These are phyloP conservation scores for Blastobotrys americana DNA, from an alignment of 805 yeast species.

Conservation along the genomic window DNA sequence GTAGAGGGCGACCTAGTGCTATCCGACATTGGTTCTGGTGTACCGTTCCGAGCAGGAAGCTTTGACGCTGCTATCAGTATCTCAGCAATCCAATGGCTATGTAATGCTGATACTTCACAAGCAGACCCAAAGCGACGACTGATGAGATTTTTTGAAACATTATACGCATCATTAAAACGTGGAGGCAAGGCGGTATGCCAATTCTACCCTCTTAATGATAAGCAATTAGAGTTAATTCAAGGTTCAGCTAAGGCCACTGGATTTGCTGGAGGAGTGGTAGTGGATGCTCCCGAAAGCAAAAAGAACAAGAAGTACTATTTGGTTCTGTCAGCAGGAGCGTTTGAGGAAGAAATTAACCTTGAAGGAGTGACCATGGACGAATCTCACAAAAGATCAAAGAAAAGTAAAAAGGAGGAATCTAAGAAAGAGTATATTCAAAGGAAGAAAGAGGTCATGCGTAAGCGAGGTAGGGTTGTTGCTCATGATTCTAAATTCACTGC, in stretches of 20 bases:
- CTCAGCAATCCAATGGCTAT: slow-evolving; percentile 95
- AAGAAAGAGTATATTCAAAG: slow-evolving; percentile 75
- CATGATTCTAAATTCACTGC: slow-evolving; percentile 88
- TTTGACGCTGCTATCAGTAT: slow-evolving; percentile 95
- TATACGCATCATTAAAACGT: slow-evolving; percentile 76
- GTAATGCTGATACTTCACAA: slow-evolving; percentile 82
- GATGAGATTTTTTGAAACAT: slow-evolving; percentile 74
- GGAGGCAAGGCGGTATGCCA: slow-evolving; percentile 98
- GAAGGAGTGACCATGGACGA: slow-evolving; percentile 77
- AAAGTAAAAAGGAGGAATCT: slow-evolving; percentile 55
- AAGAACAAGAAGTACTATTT: slow-evolving; percentile 86
- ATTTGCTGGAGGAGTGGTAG: slow-evolving; percentile 89
- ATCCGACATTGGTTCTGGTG: slow-evolving; percentile 88
- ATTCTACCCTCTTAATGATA: slow-evolving; percentile 88
- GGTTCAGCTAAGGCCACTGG: slow-evolving; percentile 90
- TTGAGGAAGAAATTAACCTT: slow-evolving; percentile 69
- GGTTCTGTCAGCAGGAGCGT: slow-evolving; percentile 78
- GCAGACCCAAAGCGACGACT: slow-evolving; percentile 81
- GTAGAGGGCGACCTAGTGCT: slow-evolving; percentile 89
- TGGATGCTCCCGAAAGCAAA: slow-evolving; percentile 90
- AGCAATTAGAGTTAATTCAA: slow-evolving; percentile 69
- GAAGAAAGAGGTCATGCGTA: slow-evolving; percentile 89
- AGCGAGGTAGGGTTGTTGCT: slow-evolving; percentile 84
- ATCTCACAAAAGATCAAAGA: slow-evolving; percentile 28
- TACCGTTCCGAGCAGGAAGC: slow-evolving; percentile 92